Base-by-base conservation (phyloP, 2,329 filamentous ascomycete genomes). In the Boeremia lycopersici region DNA sequence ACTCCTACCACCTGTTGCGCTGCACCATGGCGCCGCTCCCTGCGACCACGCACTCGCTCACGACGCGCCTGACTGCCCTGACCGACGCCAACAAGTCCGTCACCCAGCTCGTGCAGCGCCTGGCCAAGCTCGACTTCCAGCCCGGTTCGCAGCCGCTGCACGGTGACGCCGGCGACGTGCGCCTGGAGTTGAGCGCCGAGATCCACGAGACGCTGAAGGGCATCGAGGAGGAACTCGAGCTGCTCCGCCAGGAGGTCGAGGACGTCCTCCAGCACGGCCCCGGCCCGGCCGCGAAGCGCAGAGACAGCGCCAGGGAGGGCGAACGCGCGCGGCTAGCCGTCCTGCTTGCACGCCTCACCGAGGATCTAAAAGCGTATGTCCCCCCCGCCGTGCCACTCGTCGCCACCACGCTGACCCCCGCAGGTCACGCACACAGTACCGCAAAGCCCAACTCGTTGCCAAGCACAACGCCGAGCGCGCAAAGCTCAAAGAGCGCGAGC, bases 161-260 rank as follows among this genome's bases (percentile, higher is more conserved):
- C 29, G 59, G 77, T 84, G 54, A 89, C 83, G 80, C 89, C 81
- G 76, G 87, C 79, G 82, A 85, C 59, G 80, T 81, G 6, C 85
- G 88, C 51, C 74, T 87, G 17, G 92, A 96, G 76, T 83, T 97
- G 30, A 85, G 86, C 61, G 81, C 85, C 19, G 92, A 97, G 73
- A 96, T 97, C 60, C 87, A 89, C 62, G 86, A 90, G 67, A 84
- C 84, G 15, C 76, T 97, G 57, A 88, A 90, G 64, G 87, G 90
- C 53, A 85, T 89, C 44, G 88, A 96, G 65, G 91, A 96, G 59
- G 91, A 96, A 55, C 84, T 95, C 61, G 93, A 96, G 73, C 76
- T 95, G 15, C 71, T 97, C 30, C 81, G 81, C 42, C 91, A 95
- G 70, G 92, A 96, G 67, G 82, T 91, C 26, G 84, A 89, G 57